These are phyloP conservation scores for Mucor circinelloides DNA, from an alignment of 371 early-diverging fungal species.

Conservation along the genomic window DNA sequence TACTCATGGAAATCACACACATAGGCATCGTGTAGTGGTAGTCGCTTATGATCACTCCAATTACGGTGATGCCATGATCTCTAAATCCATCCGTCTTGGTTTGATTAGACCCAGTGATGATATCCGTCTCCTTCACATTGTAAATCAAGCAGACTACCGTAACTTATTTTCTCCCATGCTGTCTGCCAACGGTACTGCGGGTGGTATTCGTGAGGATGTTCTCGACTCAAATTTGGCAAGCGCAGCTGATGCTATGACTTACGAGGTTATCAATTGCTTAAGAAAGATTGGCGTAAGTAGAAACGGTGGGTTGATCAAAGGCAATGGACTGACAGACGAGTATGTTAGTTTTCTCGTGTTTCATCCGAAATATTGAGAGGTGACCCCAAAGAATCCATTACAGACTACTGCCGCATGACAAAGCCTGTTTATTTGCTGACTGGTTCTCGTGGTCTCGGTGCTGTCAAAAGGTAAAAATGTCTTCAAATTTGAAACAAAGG, in stretches of 20 bases:
- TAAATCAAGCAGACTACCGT: slow-evolving; percentile 23
- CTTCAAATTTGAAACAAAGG: background rate
- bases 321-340: background rate
- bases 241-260: slow-evolving; percentile 20
- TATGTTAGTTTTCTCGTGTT: slow-evolving; percentile 34
- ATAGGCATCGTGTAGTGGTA: slow-evolving; percentile 14
- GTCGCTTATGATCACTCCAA: slow-evolving; percentile 42
- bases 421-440: slow-evolving; percentile 36
- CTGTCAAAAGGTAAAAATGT: slow-evolving; percentile 27
- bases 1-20: background rate
- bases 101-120: slow-evolving; percentile 28
- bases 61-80: slow-evolving; percentile 35
- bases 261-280: slow-evolving; percentile 23
- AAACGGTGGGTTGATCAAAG: background rate
- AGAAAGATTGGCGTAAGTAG: slow-evolving; percentile 28
- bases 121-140: slow-evolving; percentile 31
- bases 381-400: slow-evolving; percentile 35
- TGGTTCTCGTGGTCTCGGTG: slow-evolving; percentile 32
- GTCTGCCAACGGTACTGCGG: background rate
- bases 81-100: slow-evolving; percentile 28
- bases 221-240: background rate
- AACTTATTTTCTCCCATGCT: slow-evolving; percentile 20
- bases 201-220: background rate
- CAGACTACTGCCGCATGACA: slow-evolving; percentile 33
- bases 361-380: slow-evolving; percentile 36